Evolutionary conservation across 208 protist species (phyloP).

Genomic region (Trypanosoma avium): DNA sequence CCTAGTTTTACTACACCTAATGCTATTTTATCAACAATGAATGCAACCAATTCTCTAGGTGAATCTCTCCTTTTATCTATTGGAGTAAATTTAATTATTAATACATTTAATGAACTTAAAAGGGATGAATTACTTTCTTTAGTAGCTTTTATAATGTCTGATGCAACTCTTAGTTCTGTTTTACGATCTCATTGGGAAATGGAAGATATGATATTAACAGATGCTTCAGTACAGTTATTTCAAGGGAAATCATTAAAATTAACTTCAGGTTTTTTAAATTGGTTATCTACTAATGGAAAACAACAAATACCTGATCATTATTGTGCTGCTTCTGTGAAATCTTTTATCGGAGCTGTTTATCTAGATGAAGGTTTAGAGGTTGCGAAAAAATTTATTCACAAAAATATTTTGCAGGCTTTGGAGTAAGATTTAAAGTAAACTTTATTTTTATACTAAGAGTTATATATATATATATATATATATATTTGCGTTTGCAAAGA

Average conservation of each 20-base stretch:
- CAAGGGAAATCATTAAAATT: conserved; percentile 43
- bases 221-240: conserved; percentile 69
- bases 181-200: conserved; percentile 74
- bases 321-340: conserved; percentile 68
- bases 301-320: conserved; percentile 69
- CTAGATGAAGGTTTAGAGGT: conserved; percentile 60
- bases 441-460: too few species aligned
- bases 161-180: conserved; percentile 60
- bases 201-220: conserved; percentile 85
- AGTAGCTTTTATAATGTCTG: conserved; percentile 47
- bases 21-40: conserved; percentile 60
- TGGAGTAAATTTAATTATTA: conserved; percentile 46
- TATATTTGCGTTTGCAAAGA: too few species aligned
- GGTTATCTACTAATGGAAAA: conserved; percentile 44
- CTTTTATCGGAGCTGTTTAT: conserved; percentile 66
- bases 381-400: conserved; percentile 53
- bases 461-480: too few species aligned
- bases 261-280: conserved; percentile 51
- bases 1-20: conserved; percentile 74
- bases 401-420: conserved; percentile 53
- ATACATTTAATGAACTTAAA: conserved; percentile 57
- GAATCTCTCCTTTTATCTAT: conserved; percentile 53
- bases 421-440: conserved; percentile 2
- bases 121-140: conserved; percentile 58
- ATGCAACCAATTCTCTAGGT: conserved; percentile 51